Conservation (phyloP, 495 filamentous ascomycete genomes). For the Trichoderma erinaceum region DNA sequence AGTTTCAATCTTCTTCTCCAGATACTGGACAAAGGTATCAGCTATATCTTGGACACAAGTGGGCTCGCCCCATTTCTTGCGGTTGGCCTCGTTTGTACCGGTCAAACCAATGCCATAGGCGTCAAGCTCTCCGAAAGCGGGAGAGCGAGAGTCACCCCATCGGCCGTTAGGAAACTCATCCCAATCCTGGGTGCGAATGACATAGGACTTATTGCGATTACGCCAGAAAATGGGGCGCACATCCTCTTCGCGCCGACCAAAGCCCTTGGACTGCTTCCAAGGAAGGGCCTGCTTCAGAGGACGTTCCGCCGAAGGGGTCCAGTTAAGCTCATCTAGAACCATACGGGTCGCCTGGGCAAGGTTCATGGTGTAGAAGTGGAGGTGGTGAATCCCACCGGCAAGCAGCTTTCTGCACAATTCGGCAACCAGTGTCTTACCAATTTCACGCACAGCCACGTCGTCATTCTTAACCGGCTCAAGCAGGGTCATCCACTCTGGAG, state of each 20-base stretch:
- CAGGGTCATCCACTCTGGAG: constrained; percentile 68
- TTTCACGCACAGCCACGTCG: constrained; percentile 83
- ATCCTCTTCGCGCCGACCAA: constrained; percentile 85
- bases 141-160: constrained; percentile 96
- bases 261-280: constrained; percentile 88
- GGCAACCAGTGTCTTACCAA: constrained; percentile 84
- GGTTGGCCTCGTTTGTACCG: constrained; percentile 95
- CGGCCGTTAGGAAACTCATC: constrained; percentile 98
- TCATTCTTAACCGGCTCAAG: constrained; percentile 95
- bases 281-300: constrained; percentile 80
- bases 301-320: constrained; percentile 67
- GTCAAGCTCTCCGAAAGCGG: constrained; percentile 95
- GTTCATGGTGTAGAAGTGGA: constrained; percentile 99
- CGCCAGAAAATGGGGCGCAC: constrained; percentile 99
- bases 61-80: constrained; percentile 90
- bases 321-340: constrained; percentile 81
- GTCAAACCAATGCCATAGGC: constrained; percentile 91
- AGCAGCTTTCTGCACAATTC: constrained; percentile 85
- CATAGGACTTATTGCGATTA: constrained; percentile 91
- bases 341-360: constrained; percentile 88
- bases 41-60: constrained; percentile 72
- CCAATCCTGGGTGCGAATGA: constrained; percentile 95
- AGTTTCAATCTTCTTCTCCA: constrained; percentile 70
- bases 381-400: constrained; percentile 70
- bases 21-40: constrained; percentile 74